Evolutionary conservation across 495 filamentous ascomycete genomes (phyloP).

Genomic region (Neurospora hispaniola): DNA sequence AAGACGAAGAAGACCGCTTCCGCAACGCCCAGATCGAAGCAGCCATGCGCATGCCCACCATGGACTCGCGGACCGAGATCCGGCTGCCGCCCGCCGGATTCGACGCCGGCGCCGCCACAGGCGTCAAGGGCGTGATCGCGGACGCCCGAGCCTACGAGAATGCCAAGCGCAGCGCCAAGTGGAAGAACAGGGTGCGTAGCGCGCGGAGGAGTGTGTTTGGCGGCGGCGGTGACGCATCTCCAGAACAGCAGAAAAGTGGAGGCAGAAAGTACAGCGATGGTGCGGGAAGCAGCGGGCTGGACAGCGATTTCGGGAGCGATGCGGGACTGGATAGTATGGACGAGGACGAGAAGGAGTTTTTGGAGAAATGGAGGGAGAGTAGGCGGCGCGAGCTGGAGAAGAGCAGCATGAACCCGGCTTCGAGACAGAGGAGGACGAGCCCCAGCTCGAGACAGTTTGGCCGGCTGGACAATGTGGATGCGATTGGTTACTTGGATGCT

Average conservation of each 20-base stretch:
- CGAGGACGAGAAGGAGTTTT: conserved; percentile 66
- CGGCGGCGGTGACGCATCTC: neutral
- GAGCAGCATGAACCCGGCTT: conserved; percentile 27
- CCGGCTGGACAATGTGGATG: conserved; percentile 73
- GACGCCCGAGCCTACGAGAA: conserved; percentile 86
- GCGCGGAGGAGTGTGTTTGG: conserved; percentile 39
- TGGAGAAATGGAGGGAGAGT: conserved; percentile 70
- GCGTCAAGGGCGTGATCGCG: conserved; percentile 96
- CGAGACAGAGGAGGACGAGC: conserved; percentile 47
- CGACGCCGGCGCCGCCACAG: conserved; percentile 66
- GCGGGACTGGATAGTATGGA: conserved; percentile 13
- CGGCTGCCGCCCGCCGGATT: conserved; percentile 51
- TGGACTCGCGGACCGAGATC: conserved; percentile 40
- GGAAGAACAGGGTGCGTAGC: conserved; percentile 35
- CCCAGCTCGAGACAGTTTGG: conserved; percentile 70
- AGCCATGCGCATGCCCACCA: conserved; percentile 46
- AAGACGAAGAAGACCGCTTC: conserved; percentile 47
- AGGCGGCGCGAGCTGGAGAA: conserved; percentile 66
- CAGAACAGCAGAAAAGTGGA: neutral
- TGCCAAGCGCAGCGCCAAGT: conserved; percentile 53
- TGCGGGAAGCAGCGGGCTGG: conserved; percentile 29
- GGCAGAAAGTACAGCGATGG: conserved; percentile 8
- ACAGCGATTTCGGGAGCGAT: conserved; percentile 40
- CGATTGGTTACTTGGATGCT: conserved; percentile 83
- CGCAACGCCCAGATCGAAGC: conserved; percentile 48